phyloP scores from a whole-genome alignment of 768 basidiomycete species.

The Leccinum aurantiacum region DNA sequence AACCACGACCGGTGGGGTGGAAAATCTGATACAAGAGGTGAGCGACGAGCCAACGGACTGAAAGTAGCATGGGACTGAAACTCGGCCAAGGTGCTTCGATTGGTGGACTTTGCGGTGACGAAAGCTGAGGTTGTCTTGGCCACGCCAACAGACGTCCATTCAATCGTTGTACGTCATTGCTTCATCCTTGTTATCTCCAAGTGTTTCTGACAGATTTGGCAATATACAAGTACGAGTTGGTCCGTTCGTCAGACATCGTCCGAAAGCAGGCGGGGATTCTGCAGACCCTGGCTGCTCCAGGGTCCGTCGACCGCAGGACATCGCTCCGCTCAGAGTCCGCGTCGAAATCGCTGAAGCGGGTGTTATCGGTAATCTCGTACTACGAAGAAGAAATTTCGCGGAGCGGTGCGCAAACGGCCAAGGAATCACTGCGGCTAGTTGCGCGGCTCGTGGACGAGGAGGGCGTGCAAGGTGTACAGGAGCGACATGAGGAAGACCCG shows the following conservation, averaged over 20 bases:
- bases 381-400: constrained; percentile 54
- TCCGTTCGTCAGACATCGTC: constrained; percentile 51
- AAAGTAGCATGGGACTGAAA: constrained; percentile 2
- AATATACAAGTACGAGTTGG: constrained; percentile 58
- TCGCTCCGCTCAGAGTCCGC: constrained; percentile 34
- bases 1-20: constrained; percentile 52
- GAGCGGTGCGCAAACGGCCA: constrained; percentile 47
- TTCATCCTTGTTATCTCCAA: not conserved
- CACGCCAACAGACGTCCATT: constrained; percentile 53
- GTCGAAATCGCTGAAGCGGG: constrained; percentile 40
- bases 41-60: constrained; percentile 11
- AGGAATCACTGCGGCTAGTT: constrained; percentile 57
- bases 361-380: constrained; percentile 46
- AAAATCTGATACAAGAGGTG: constrained; percentile 56
- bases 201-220: not conserved
- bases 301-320: constrained; percentile 28
- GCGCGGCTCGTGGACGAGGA: constrained; percentile 60
- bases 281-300: constrained; percentile 36
- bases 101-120: constrained; percentile 54
- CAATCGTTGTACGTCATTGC: constrained; percentile 54
- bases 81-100: constrained; percentile 43
- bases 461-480: constrained; percentile 48
- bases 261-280: constrained; percentile 49
- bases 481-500: constrained; percentile 39
- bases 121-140: constrained; percentile 56